Conservation (phyloP, 192 early-diverging fungal genomes). For the Coemansia sp. region DNA sequence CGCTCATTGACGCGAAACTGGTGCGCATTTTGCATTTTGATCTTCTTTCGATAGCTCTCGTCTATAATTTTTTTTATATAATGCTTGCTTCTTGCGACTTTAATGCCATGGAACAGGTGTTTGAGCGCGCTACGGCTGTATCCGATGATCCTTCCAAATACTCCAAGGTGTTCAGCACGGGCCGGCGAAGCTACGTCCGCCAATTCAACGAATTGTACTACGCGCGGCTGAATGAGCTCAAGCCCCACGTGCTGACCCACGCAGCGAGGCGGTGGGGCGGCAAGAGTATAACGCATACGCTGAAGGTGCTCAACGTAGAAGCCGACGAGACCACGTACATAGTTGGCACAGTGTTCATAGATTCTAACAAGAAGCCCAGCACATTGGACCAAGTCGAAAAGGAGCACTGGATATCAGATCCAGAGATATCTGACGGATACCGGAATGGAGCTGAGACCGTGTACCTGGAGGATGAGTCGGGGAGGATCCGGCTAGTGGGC, state of each 20-base stretch:
- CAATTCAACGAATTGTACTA: conserved; percentile 92
- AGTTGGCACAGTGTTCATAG: conserved; percentile 88
- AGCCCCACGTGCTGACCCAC: conserved; percentile 61
- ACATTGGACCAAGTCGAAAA: conserved; percentile 87
- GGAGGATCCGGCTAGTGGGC: conserved; percentile 79
- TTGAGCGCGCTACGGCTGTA: neutral
- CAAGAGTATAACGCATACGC: conserved; percentile 48
- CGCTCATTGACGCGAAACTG: neutral
- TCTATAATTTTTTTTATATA: conserved; percentile 3
- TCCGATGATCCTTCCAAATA: conserved; percentile 5
- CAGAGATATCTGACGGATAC: conserved; percentile 72
- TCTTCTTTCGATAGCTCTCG: neutral
- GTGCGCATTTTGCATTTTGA: neutral
- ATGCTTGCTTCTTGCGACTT: neutral
- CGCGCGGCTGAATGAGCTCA: conserved; percentile 68
- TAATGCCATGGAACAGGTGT: neutral
- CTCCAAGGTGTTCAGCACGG: conserved; percentile 26
- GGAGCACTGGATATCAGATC: conserved; percentile 74
- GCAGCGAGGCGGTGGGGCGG: conserved; percentile 54
- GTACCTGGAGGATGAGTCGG: conserved; percentile 91
- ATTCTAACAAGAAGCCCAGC: conserved; percentile 87
- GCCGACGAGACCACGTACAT: conserved; percentile 68
- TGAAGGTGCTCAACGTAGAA: conserved; percentile 76
- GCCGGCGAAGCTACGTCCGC: conserved; percentile 68
- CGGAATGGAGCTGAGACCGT: conserved; percentile 64